Evolutionary conservation across 2,329 filamentous ascomycete genomes (phyloP), one percentile per base, ranked within the genome.

Genomic region (Leptographium galeiforme): DNA sequence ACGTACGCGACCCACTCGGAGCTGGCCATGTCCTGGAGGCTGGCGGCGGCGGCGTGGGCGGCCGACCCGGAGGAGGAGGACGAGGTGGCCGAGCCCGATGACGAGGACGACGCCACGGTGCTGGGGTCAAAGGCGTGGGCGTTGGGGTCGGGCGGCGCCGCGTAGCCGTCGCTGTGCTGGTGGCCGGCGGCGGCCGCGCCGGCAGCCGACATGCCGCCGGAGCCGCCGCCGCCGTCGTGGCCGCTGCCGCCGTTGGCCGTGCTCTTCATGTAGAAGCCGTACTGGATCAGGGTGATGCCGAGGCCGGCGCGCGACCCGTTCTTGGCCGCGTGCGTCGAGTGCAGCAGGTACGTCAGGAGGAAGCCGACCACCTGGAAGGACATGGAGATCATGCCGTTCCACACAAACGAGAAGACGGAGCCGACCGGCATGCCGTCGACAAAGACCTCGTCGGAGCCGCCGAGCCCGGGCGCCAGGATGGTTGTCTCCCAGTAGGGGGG

Each of bases 401-500:
- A 94, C 60, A 91, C 73, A 63, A 94, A 94, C 57, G 82, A 85
- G 71, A 94, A 94, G 57, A 93, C 73, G 49, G 87, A 89, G 58
- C 88, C 88, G 52, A 94, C 93, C 4, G 94, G 89, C 64, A 98
- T 84, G 62, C 93, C 93, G 66, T 98, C 93, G 54, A 98, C 87
- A 64, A 93, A 98, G 48, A 98, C 91, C 67, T 98, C 93, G 64
- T 97, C 90, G 41, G 84, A 81, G n/a, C 86, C 87, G 51, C 86
- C 86, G 59, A 93, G 81, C 53, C 91, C 93, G 0, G 93, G 93
- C 0, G 90, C 91, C 51, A 98, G 79, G 59, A 98, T 96, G 0
- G 93, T 97, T 7, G 93, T 98, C 73, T 98, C 93, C 93, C 93
- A 98, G 70, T 98, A 98, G 0, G 93, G 93, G 1, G 93, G 93